phyloP scores from a whole-genome alignment of 257 asterid species.

The Capsicum pubescens region DNA sequence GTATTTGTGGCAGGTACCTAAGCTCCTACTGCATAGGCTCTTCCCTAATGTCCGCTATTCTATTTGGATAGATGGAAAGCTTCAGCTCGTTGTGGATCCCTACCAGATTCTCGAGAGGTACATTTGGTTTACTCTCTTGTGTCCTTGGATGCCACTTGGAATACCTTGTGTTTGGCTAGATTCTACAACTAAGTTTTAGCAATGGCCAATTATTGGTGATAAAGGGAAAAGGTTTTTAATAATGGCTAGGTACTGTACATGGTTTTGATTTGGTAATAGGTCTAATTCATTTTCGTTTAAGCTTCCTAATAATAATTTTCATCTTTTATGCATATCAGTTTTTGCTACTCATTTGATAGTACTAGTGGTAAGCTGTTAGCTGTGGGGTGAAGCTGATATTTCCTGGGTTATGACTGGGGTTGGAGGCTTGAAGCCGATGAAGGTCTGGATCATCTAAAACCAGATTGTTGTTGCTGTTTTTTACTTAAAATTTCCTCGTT shows the following conservation, averaged over 20 bases:
- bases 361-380: neutral
- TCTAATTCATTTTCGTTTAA: neutral
- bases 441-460: neutral
- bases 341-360: neutral
- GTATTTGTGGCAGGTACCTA: slow-evolving; percentile 74
- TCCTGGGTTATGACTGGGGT: slow-evolving; percentile 1
- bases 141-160: neutral
- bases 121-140: slow-evolving; percentile 30
- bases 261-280: neutral
- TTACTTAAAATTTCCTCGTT: neutral
- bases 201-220: neutral
- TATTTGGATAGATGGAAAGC: slow-evolving; percentile 97
- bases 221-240: neutral
- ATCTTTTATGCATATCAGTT: neutral
- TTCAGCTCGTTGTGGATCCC: slow-evolving; percentile 91
- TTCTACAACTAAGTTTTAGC: neutral
- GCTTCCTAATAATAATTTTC: neutral
- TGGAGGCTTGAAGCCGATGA: neutral
- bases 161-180: slow-evolving; percentile 9
- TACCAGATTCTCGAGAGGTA: slow-evolving; percentile 96
- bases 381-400: neutral
- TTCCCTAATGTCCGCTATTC: slow-evolving; percentile 89
- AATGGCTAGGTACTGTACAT: neutral
- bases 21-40: slow-evolving; percentile 90
- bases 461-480: neutral